Conservation (phyloP, 2,329 filamentous ascomycete species). For the Colletotrichum sp. region DNA sequence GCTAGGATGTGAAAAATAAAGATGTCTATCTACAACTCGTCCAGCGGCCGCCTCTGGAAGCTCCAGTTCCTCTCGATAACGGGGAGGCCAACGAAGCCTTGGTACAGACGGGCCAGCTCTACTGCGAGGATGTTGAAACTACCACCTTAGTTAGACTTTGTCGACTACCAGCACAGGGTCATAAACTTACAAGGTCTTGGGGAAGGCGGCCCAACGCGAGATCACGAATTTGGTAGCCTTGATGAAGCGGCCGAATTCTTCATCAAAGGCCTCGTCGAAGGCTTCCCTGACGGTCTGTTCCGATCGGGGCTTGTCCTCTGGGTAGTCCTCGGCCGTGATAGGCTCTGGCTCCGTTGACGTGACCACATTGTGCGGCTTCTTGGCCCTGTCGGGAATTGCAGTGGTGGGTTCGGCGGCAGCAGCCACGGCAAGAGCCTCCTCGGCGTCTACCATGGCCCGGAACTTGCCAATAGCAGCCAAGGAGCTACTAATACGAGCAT, state of each 20-base stretch:
- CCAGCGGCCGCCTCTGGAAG: conserved; percentile 47
- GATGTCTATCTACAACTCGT: conserved; percentile 48
- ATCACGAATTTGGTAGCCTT: conserved; percentile 71
- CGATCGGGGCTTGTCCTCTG: conserved; percentile 28
- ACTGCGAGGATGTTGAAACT: conserved; percentile 41
- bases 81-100: conserved; percentile 59
- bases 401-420: conserved; percentile 26
- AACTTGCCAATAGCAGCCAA: conserved; percentile 79
- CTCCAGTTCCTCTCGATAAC: conserved; percentile 54
- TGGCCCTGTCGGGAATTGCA: conserved; percentile 39
- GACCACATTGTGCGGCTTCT: conserved; percentile 49
- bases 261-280: conserved; percentile 61
- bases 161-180: neutral
- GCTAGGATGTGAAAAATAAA: neutral
- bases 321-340: conserved; percentile 32
- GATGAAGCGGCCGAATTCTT: conserved; percentile 69
- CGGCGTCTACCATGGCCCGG: conserved; percentile 54
- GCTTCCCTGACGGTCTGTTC: conserved; percentile 56
- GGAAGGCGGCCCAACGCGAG: conserved; percentile 72
- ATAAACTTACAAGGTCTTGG: conserved; percentile 70
- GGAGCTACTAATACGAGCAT: conserved; percentile 84
- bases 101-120: conserved; percentile 52
- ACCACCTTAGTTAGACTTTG: neutral
- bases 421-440: conserved; percentile 31
- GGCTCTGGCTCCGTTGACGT: conserved; percentile 24